phyloP scores from a whole-genome alignment of 345 rosid genomes.

The Camelina sativa region DNA sequence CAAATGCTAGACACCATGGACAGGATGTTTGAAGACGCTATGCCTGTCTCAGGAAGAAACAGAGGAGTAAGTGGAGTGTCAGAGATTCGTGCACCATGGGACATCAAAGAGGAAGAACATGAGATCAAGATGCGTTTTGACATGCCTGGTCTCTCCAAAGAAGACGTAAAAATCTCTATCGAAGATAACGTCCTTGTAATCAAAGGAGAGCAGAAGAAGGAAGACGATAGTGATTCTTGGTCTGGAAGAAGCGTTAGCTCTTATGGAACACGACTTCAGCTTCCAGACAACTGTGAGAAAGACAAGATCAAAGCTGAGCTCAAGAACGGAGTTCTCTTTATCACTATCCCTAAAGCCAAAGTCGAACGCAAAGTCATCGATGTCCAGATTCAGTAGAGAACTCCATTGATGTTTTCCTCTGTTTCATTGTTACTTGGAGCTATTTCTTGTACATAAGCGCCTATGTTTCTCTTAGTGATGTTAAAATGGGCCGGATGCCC shows the following conservation, averaged over 20 bases:
- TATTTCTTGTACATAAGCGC: slow-evolving; percentile 11
- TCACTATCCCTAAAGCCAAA: slow-evolving; percentile 68
- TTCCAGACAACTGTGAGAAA: slow-evolving; percentile 60
- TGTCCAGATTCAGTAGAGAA: slow-evolving; percentile 48
- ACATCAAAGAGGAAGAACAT: slow-evolving; percentile 71
- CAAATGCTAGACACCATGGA: slow-evolving; percentile 87
- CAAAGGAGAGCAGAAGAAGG: slow-evolving; percentile 66
- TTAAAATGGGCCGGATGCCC: no score
- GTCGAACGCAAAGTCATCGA: slow-evolving; percentile 60
- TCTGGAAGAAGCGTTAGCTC: slow-evolving; percentile 49
- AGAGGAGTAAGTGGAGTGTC: slow-evolving; percentile 37
- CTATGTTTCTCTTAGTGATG: slow-evolving; percentile 1
- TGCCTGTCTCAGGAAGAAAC: slow-evolving; percentile 48
- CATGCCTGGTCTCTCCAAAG: slow-evolving; percentile 84
- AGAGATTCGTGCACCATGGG: slow-evolving; percentile 75
- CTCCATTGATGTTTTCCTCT: background rate
- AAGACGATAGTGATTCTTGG: slow-evolving; percentile 59
- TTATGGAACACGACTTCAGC: slow-evolving; percentile 63
- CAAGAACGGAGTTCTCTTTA: slow-evolving; percentile 69
- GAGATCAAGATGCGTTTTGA: slow-evolving; percentile 86
- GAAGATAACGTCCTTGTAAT: slow-evolving; percentile 70
- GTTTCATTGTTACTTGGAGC: background rate
- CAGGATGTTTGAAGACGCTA: slow-evolving; percentile 61
- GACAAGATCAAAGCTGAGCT: slow-evolving; percentile 75
- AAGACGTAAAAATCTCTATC: slow-evolving; percentile 68